Evolutionary conservation across 805 yeast genomes (phyloP).

Genomic region (Metschnikowia hibisci): DNA sequence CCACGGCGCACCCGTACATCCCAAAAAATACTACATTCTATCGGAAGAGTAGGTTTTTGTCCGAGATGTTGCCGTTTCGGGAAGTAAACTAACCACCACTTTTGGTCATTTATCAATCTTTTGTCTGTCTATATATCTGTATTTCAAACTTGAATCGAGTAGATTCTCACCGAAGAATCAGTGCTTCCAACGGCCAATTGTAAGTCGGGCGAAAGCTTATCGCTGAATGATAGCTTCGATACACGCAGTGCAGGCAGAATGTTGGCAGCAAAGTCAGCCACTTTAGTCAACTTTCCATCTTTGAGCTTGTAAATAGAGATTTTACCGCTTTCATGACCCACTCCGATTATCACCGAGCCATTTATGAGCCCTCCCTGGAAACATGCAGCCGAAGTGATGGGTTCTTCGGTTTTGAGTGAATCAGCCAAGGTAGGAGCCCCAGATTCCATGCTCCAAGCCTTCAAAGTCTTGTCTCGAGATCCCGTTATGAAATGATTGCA

Average conservation of each 20-base stretch:
- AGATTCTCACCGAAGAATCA: conserved; percentile 59
- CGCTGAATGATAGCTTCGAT: conserved; percentile 57
- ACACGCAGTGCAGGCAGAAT: conserved; percentile 62
- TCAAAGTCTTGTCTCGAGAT: conserved; percentile 78
- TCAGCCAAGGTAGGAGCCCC: conserved; percentile 14
- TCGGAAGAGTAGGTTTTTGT: too few relatives aligned
- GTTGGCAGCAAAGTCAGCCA: conserved; percentile 31
- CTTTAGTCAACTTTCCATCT: conserved; percentile 14
- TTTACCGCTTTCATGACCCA: conserved; percentile 70
- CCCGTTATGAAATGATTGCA: conserved; percentile 64
- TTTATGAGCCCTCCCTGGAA: conserved; percentile 26
- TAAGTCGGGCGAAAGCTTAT: conserved; percentile 6
- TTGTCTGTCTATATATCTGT: too few relatives aligned
- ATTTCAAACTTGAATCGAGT: conserved; percentile 14
- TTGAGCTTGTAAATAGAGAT: conserved; percentile 39
- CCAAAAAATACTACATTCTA: too few relatives aligned
- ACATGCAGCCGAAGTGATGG: conserved; percentile 68
- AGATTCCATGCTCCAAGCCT: conserved; percentile 56
- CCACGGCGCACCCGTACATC: too few relatives aligned
- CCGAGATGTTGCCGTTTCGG: too few relatives aligned
- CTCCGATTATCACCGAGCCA: conserved; percentile 41
- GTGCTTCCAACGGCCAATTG: conserved; percentile 59
- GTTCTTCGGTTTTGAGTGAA: conserved; percentile 43
- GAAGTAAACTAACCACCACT: too few relatives aligned
- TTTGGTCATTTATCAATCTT: too few relatives aligned